A percentile compares a stretch with the other conserved stretches of the same genome.
phyloP scores from a whole-genome alignment of 2,329 filamentous ascomycete genomes.

The Pestalotiopsis sp. region DNA sequence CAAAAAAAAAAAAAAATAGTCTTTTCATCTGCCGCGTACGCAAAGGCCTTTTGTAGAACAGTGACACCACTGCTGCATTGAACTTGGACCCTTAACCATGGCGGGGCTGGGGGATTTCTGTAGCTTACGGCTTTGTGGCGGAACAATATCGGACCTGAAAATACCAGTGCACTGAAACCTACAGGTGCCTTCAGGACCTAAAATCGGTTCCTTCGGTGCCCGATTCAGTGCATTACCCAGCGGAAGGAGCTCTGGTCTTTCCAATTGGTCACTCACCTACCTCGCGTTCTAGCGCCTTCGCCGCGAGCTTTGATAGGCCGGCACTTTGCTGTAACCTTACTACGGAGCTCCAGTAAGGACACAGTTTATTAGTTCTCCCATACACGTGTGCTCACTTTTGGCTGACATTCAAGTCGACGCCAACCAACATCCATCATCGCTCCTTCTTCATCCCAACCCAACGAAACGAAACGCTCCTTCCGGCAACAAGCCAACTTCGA shows the following conservation, averaged over 20 bases:
- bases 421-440: neutral
- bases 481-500: neutral
- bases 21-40: too few relatives aligned
- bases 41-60: too few relatives aligned
- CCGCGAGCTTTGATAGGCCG: neutral
- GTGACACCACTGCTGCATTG: too few relatives aligned
- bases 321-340: neutral
- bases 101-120: too few relatives aligned
- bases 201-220: too few relatives aligned
- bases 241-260: neutral
- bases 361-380: slow-evolving; percentile 3
- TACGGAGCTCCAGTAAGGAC: slow-evolving; percentile 6
- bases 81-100: too few relatives aligned
- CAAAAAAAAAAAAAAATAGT: too few relatives aligned
- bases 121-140: too few relatives aligned
- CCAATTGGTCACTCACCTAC: neutral
- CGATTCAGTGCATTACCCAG: neutral
- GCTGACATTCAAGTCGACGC: neutral
- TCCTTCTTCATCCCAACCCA: neutral
- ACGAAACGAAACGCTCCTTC: neutral
- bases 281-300: neutral
- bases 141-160: too few relatives aligned
- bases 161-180: too few relatives aligned
- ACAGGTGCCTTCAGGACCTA: too few relatives aligned
- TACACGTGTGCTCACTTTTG: neutral